Percentiles rank a stretch among this genome's conserved stretches.
Evolutionary conservation across 2,329 filamentous ascomycete species (phyloP).

Genomic region (Aspergillus chevalieri): DNA sequence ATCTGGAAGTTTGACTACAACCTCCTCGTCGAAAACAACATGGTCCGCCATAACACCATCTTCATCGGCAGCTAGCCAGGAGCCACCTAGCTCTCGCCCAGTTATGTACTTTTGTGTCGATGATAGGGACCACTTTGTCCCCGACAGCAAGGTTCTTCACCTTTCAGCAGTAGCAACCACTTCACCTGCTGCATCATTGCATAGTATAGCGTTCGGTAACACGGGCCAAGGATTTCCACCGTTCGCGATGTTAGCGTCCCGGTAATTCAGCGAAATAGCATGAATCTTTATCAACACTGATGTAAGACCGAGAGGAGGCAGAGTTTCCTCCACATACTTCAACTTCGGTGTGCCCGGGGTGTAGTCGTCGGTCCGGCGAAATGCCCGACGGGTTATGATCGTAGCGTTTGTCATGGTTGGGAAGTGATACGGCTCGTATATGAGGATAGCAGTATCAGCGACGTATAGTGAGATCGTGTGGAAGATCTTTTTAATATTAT

Average conservation of each 20-base stretch:
- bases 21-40: constrained; percentile 37
- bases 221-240: constrained; percentile 39
- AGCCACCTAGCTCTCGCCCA: constrained; percentile 21
- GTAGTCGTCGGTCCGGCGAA: constrained; percentile 29
- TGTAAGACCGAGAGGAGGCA: constrained; percentile 27
- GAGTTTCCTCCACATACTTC: constrained; percentile 28
- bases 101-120: constrained; percentile 37
- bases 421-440: no score
- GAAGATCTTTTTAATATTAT: no score
- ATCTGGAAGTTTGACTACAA: constrained; percentile 30
- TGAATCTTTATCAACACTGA: constrained; percentile 18
- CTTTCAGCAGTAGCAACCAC: constrained; percentile 33
- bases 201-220: constrained; percentile 22
- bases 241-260: constrained; percentile 20
- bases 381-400: constrained; percentile 17
- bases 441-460: no score
- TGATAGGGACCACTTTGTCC: constrained; percentile 35
- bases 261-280: constrained; percentile 18
- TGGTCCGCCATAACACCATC: constrained; percentile 40
- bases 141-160: constrained; percentile 28
- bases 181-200: constrained; percentile 41
- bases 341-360: constrained; percentile 28
- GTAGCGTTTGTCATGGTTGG: not conserved
- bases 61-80: constrained; percentile 6
- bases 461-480: no score